phyloP scores from a whole-genome alignment of 768 basidiomycete species.

The Xanthoconium purpureum region DNA sequence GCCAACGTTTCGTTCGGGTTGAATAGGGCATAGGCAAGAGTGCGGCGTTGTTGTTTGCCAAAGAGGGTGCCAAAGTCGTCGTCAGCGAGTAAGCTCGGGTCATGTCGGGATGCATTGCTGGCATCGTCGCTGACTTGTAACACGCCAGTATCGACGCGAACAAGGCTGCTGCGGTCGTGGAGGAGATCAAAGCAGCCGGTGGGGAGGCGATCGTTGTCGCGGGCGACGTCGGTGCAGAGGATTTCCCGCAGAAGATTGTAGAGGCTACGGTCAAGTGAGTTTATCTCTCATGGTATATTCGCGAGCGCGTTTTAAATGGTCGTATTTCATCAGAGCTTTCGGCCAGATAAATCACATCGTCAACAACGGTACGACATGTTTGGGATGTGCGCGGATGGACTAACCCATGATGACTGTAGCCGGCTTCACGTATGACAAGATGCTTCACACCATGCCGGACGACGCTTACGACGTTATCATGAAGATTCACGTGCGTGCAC shows the following conservation, averaged over 20 bases:
- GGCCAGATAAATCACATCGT: slow-evolving; percentile 87
- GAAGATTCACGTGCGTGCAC: slow-evolving; percentile 82
- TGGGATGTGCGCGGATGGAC: not conserved
- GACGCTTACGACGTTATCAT: slow-evolving; percentile 79
- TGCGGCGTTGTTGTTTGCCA: slow-evolving; percentile 72
- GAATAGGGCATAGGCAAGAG: slow-evolving; percentile 74
- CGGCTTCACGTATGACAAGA: slow-evolving; percentile 80
- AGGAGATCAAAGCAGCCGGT: slow-evolving; percentile 69
- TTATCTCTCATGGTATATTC: slow-evolving; percentile 18
- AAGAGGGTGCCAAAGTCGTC: slow-evolving; percentile 84
- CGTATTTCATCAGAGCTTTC: slow-evolving; percentile 50
- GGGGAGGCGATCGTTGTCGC: slow-evolving; percentile 72
- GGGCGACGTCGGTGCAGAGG: slow-evolving; percentile 80
- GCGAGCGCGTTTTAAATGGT: not conserved
- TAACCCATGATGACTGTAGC: slow-evolving; percentile 34
- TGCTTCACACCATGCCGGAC: slow-evolving; percentile 85
- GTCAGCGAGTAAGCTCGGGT: slow-evolving; percentile 64
- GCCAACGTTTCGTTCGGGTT: not conserved
- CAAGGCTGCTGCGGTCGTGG: slow-evolving; percentile 61
- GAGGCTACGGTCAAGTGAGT: slow-evolving; percentile 73
- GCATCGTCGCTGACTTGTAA: slow-evolving; percentile 1
- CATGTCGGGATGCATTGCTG: not conserved
- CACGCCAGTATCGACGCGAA: slow-evolving; percentile 62
- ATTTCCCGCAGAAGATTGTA: slow-evolving; percentile 77
- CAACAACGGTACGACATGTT: slow-evolving; percentile 57